Base-by-base conservation (phyloP, 176 grass and related monocot species). In the Chrysopogon serrulatus region DNA sequence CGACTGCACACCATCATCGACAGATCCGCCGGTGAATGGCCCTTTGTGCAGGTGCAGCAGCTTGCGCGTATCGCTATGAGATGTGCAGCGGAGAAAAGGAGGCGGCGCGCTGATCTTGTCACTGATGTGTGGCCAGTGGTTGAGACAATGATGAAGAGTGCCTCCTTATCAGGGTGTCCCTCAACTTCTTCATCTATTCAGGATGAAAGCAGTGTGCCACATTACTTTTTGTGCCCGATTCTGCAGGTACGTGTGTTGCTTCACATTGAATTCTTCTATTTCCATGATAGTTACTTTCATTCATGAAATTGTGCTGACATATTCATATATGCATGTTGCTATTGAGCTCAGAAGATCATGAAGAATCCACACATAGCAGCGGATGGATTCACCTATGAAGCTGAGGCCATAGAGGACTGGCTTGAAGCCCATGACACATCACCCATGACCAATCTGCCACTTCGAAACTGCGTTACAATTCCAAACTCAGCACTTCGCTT, bases 1-100 rank as follows among this genome's bases (percentile, higher is more conserved):
- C 34, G 84, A 21, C 19, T 90, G 36, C 63, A 65, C 59, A 68
- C 16, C 23, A 88, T 91, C 61, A 43, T 94, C 2, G 92, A 94
- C 84, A 59, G 28, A 65, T 94, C 86, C 5, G 88, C 92, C 33
- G 88, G 88, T 51, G 79, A 79, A 36, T 94, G 92, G 88, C 88
- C 82, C 9, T 89, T 86, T 74, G 69, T 78, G 23, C 79, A 86
- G 17, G 92, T 76, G 13, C 85, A 86, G 39, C 89, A 86, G 68
- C 78, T 94, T 76, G 88, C 86, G 11, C 71, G 82, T 24, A 77
- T 91, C 12, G 88, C 66, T 36, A 34, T 88, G 64, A 85, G 74
- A 61, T 93, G 91, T 4, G 42, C 70, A 5, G 56, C 61, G 0
- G 30, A 88, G 27, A 75, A 21, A 35, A 84, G 85, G 85, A 87